Conservation (phyloP, 2,329 filamentous ascomycete species). For the Ciborinia camelliae region DNA sequence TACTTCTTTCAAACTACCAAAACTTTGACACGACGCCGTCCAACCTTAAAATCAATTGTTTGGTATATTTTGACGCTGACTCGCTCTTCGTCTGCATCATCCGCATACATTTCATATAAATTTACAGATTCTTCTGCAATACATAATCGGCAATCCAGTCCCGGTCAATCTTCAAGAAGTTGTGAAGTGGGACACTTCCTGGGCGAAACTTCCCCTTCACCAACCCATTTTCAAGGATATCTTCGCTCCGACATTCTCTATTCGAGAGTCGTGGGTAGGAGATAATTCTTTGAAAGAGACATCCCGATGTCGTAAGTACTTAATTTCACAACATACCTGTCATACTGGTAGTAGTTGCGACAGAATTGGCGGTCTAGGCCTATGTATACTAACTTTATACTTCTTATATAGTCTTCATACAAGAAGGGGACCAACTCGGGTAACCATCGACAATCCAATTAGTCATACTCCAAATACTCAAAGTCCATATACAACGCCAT, state of each 20-base stretch:
- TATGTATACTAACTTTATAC: conserved; percentile 1
- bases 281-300: conserved; percentile 33
- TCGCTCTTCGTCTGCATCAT: conserved; percentile 1
- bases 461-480: conserved; percentile 22
- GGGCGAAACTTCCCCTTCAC: conserved; percentile 21
- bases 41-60: conserved; percentile 4
- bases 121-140: not conserved
- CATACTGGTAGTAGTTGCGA: not conserved
- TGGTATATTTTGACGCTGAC: not conserved
- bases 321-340: conserved; percentile 10
- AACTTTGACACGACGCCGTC: not conserved
- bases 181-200: conserved; percentile 5
- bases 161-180: conserved; percentile 3
- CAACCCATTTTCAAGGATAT: conserved; percentile 31
- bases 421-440: conserved; percentile 20
- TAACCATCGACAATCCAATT: conserved; percentile 27
- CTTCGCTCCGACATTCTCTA: conserved; percentile 37
- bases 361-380: conserved; percentile 3
- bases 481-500: conserved; percentile 24
- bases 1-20: not conserved
- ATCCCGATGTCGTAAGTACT: conserved; percentile 28
- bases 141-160: conserved; percentile 9
- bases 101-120: not conserved
- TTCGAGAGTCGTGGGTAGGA: conserved; percentile 35
- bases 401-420: not conserved